Percentiles rank a stretch among this genome's conserved stretches.
These are phyloP conservation scores for Crucibulum laeve DNA, from an alignment of 768 basidiomycete genomes.

Conservation along the genomic window DNA sequence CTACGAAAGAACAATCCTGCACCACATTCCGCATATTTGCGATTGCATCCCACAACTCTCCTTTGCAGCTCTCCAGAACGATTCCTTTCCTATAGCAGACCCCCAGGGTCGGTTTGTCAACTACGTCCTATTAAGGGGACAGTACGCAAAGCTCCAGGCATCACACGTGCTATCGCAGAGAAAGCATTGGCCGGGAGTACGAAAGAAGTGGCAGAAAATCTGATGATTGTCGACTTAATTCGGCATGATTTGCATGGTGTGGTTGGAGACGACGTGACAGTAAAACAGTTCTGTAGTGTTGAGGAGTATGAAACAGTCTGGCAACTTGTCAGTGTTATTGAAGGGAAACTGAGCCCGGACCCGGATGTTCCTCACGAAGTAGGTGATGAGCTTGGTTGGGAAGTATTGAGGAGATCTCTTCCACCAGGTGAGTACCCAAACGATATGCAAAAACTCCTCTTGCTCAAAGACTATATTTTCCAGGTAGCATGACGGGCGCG, in stretches of 20 bases:
- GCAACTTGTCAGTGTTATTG: conserved; percentile 93
- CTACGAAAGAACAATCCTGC: conserved; percentile 81
- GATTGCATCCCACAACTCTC: conserved; percentile 71
- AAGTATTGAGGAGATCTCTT: conserved; percentile 71
- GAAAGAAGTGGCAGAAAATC: conserved; percentile 94
- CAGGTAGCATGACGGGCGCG: conserved; percentile 97
- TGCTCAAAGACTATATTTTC: too few relatives aligned
- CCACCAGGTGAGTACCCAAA: conserved; percentile 65
- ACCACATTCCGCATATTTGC: conserved; percentile 80
- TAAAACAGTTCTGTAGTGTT: conserved; percentile 80
- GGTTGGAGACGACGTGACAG: conserved; percentile 76
- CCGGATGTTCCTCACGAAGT: conserved; percentile 22
- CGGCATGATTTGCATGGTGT: conserved; percentile 86
- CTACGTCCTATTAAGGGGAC: conserved; percentile 96
- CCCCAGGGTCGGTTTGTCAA: conserved; percentile 64
- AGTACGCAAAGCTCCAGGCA: conserved; percentile 61
- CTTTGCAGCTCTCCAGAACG: conserved; percentile 90
- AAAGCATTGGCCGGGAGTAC: conserved; percentile 55
- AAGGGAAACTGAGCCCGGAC: conserved; percentile 50
- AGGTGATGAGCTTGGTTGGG: conserved; percentile 65
- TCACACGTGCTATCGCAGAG: conserved; percentile 65
- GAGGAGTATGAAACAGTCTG: conserved; percentile 95
- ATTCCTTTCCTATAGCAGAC: conserved; percentile 77
- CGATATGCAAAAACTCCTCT: not conserved
- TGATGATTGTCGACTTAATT: conserved; percentile 98